Evolutionary conservation across 2,329 filamentous ascomycete genomes (phyloP).

Genomic region (Botrytis aclada): DNA sequence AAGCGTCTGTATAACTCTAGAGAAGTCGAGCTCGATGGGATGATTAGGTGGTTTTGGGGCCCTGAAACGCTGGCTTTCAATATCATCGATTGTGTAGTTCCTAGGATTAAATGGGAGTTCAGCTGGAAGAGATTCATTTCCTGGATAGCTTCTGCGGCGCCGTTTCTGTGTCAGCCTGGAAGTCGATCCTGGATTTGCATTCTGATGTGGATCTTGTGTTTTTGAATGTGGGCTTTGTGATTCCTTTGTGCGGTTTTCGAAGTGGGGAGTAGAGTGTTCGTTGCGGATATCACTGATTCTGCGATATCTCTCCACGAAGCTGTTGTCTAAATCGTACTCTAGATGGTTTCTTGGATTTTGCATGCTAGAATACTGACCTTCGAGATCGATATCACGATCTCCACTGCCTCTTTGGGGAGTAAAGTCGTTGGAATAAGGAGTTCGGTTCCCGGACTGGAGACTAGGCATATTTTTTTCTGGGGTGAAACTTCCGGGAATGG

Average conservation of each 20-base stretch:
- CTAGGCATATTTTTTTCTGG: neutral
- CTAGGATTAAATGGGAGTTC: no score
- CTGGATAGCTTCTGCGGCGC: neutral
- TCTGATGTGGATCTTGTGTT: neutral
- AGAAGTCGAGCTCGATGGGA: neutral
- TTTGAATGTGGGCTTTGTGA: neutral
- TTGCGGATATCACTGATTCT: neutral
- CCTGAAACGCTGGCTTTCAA: neutral
- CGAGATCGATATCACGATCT: neutral
- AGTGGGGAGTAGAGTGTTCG: neutral
- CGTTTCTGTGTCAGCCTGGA: neutral
- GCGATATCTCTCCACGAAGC: neutral
- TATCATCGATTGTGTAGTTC: neutral
- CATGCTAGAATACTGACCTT: neutral
- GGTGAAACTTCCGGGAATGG: neutral
- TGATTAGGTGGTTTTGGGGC: accelerated
- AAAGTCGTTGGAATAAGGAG: no score
- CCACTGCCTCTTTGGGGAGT: neutral
- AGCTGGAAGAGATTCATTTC: accelerated
- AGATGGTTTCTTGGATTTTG: neutral
- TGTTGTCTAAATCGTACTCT: neutral
- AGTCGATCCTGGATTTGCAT: neutral
- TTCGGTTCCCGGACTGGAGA: neutral
- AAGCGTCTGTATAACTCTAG: neutral
- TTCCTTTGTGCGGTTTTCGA: neutral